Evolutionary conservation across 768 basidiomycete genomes (phyloP).

Genomic region (Postia placenta): DNA sequence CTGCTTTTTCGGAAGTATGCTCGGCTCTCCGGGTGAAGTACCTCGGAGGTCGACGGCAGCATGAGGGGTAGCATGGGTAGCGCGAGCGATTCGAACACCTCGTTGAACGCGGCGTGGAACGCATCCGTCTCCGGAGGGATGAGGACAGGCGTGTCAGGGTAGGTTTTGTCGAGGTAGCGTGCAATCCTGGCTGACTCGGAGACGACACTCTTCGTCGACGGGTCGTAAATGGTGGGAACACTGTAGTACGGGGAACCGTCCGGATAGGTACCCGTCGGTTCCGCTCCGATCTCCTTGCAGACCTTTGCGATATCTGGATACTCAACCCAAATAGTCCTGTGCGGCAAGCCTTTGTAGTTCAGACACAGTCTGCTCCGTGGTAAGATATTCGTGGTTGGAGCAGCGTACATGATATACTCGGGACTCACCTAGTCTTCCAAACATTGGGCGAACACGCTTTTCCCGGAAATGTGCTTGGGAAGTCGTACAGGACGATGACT

Average conservation of each 20-base stretch:
- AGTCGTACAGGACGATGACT: constrained; percentile 14
- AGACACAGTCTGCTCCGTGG: constrained; percentile 19
- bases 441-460: constrained; percentile 17
- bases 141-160: constrained; percentile 26
- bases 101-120: constrained; percentile 17
- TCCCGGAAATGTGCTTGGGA: constrained; percentile 4
- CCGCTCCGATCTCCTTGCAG: constrained; percentile 30
- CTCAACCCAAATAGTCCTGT: constrained; percentile 47
- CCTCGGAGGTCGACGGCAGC: constrained; percentile 7
- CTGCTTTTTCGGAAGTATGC: constrained; percentile 29
- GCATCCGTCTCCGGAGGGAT: constrained; percentile 27
- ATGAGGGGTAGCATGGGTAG: not conserved
- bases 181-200: constrained; percentile 24
- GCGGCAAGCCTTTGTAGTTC: constrained; percentile 35
- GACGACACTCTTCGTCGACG: constrained; percentile 13
- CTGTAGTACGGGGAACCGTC: constrained; percentile 19
- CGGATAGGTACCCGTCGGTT: constrained; percentile 26
- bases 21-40: constrained; percentile 5
- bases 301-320: constrained; percentile 39
- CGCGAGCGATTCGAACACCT: constrained; percentile 1
- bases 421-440: constrained; percentile 24
- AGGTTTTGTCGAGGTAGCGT: constrained; percentile 22
- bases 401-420: too few relatives aligned
- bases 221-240: constrained; percentile 25
- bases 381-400: too few relatives aligned